Percentiles rank a stretch among this genome's conserved stretches.
Conservation (phyloP, 495 filamentous ascomycete species). For the Penicillium chermesinum region DNA sequence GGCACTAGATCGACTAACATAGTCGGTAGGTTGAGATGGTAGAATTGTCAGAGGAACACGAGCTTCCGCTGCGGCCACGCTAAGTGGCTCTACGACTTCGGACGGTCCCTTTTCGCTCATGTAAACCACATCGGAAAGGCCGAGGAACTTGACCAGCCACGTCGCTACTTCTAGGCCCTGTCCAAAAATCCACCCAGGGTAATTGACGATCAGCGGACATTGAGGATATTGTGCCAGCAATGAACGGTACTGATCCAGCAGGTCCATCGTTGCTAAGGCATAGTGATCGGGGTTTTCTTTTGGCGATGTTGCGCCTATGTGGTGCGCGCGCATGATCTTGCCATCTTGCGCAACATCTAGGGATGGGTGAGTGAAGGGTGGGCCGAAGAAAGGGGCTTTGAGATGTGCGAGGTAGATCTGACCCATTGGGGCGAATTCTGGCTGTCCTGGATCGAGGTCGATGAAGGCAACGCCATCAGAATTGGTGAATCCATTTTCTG, state of each 20-base stretch:
- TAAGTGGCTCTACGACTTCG: conserved; percentile 57
- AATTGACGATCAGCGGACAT: conserved; percentile 71
- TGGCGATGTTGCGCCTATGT: conserved; percentile 65
- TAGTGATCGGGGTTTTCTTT: conserved; percentile 69
- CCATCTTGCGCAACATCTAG: conserved; percentile 27
- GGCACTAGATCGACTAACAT: conserved; percentile 58
- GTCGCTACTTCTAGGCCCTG: conserved; percentile 65
- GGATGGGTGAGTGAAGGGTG: conserved; percentile 67
- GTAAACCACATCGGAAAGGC: conserved; percentile 61
- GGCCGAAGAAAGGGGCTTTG: conserved; percentile 60
- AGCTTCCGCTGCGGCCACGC: conserved; percentile 29
- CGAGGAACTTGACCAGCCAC: conserved; percentile 50
- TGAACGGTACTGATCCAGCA: conserved; percentile 58
- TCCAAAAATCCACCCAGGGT: conserved; percentile 77
- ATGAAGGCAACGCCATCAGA: conserved; percentile 56
- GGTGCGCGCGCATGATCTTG: conserved; percentile 58
- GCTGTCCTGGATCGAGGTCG: conserved; percentile 80
- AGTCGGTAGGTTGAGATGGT: conserved; percentile 55
- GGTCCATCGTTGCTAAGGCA: conserved; percentile 59
- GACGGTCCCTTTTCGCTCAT: conserved; percentile 65
- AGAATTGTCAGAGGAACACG: conserved; percentile 37
- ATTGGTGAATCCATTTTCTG: conserved; percentile 29
- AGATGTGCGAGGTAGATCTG: conserved; percentile 68
- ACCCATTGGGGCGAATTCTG: conserved; percentile 74
- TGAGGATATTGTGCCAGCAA: conserved; percentile 36